A percentile compares a stretch with the other conserved stretches of the same genome.
These are phyloP conservation scores for Lentinula edodes DNA, from an alignment of 768 basidiomycete genomes.

Conservation along the genomic window DNA sequence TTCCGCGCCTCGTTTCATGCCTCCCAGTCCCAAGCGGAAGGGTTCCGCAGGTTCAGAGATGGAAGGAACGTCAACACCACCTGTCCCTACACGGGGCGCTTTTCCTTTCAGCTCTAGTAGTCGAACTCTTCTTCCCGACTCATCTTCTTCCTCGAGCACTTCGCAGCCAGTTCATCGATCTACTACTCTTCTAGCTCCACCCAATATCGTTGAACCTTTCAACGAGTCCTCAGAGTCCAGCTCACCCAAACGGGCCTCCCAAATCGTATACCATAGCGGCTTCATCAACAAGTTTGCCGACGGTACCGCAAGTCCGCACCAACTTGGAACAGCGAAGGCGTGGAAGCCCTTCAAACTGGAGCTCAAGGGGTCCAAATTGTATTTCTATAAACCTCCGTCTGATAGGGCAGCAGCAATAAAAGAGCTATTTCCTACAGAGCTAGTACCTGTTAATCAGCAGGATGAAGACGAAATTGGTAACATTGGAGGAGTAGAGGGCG, in stretches of 20 bases:
- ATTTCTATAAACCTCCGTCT: slow-evolving; percentile 80
- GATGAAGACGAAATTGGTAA: slow-evolving; percentile 32
- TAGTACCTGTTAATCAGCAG: slow-evolving; percentile 51
- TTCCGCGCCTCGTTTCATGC: slow-evolving; percentile 46
- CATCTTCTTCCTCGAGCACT: neutral
- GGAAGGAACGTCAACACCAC: slow-evolving; percentile 19
- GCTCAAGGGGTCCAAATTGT: slow-evolving; percentile 78
- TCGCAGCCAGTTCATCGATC: slow-evolving; percentile 8
- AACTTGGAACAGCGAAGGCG: slow-evolving; percentile 48
- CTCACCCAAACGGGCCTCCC: slow-evolving; percentile 56
- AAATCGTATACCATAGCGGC: slow-evolving; percentile 70
- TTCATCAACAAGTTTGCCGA: slow-evolving; percentile 69
- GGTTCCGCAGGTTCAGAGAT: slow-evolving; percentile 37
- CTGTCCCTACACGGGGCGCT: slow-evolving; percentile 4
- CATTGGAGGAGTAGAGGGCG: slow-evolving; percentile 17
- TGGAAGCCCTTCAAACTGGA: slow-evolving; percentile 89
- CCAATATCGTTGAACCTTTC: slow-evolving; percentile 37
- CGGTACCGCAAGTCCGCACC: slow-evolving; percentile 26
- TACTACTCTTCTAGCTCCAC: slow-evolving; percentile 44
- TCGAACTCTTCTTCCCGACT: neutral
- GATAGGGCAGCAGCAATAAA: slow-evolving; percentile 62
- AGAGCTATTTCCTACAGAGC: slow-evolving; percentile 65
- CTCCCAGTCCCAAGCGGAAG: slow-evolving; percentile 54
- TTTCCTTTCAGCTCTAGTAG: neutral
- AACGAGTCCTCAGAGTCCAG: slow-evolving; percentile 22